Percentiles rank a stretch among this genome's conserved stretches.
Conservation (phyloP, 345 rosid species). For the Rhodamnia argentea region DNA sequence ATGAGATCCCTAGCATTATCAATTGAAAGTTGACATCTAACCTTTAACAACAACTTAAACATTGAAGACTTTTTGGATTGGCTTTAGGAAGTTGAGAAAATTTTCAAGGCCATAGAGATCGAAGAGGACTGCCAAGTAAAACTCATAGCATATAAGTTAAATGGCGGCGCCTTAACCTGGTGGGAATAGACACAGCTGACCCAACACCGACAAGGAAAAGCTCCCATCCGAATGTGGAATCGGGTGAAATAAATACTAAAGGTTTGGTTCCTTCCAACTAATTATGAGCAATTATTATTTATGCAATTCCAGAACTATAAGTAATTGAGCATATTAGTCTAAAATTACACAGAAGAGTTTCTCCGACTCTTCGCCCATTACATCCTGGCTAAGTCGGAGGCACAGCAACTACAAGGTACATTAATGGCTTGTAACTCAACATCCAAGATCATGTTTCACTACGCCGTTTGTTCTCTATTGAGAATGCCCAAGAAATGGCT, state of each 20-base stretch:
- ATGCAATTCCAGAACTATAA: neutral
- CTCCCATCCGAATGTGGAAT: neutral
- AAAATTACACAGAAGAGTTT: too few relatives aligned
- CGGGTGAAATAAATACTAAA: neutral
- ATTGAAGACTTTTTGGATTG: too few relatives aligned
- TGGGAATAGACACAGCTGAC: neutral
- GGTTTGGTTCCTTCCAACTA: neutral
- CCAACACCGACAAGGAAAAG: fast-evolving
- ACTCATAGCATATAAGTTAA: neutral
- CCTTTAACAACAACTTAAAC: too few relatives aligned
- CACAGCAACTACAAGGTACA: neutral
- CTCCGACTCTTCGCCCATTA: neutral
- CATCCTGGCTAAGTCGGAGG: neutral
- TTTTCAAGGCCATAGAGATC: neutral
- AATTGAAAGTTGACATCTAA: too few relatives aligned
- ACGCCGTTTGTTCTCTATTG: too few relatives aligned
- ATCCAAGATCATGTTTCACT: neutral
- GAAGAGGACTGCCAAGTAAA: neutral
- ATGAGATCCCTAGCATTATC: too few relatives aligned
- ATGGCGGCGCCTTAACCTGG: neutral
- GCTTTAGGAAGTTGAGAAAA: too few relatives aligned
- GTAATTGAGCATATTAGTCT: neutral
- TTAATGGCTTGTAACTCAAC: neutral
- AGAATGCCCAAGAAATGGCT: too few relatives aligned
- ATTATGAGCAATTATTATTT: conserved; percentile 1